Base-by-base conservation (phyloP, 495 filamentous ascomycete species). In the Hypoxylon trugodes region DNA sequence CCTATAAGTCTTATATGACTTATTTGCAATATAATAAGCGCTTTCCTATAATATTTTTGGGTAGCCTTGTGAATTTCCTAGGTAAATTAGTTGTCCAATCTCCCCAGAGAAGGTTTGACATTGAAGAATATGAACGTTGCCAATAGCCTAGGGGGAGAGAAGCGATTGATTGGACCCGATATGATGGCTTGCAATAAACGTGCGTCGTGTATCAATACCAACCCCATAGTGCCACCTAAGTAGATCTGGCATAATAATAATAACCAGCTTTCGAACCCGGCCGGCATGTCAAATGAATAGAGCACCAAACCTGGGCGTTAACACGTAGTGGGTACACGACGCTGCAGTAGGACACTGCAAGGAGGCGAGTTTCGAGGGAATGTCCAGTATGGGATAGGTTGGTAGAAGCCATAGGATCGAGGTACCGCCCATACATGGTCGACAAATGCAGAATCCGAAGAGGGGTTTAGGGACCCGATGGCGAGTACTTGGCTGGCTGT, bases 161-260 rank as follows among this genome's bases (percentile, higher is more conserved):
- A n/a, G 19, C 35, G 22, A n/a, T 24, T 67, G 58, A 67, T 67
- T 67, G 64, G 64, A 59, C 56, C 64, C 58, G 9, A 57, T 21
- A 19, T 22, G 30, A 62, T 43, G 52, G 53, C 33, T 57, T 35
- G 64, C 50, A 60, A 50, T 38, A 24, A 35, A 59, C 37, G 30
- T 37, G 45, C 53, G 28, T 49, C 51, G 57, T 67, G 64, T 67
- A 53, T 47, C 56, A 38, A 55, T 25, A 15, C 33, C 55, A 49
- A 40, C 47, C 46, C 45, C 63, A 33, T 28, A 22, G 35, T 33
- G 28, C 30, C 58, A 57, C 46, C 37, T 56, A 24, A 18, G 50
- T 26, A 62, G 47, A 67, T 58, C 35, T 54, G 40, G 59, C 40
- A 54, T 67, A n/a, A 42, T 10, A 53, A 38, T 18, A 19, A 49